Evolutionary conservation across 2,329 filamentous ascomycete genomes (phyloP).

Genomic region (Pseudogymnoascus verrucosus): DNA sequence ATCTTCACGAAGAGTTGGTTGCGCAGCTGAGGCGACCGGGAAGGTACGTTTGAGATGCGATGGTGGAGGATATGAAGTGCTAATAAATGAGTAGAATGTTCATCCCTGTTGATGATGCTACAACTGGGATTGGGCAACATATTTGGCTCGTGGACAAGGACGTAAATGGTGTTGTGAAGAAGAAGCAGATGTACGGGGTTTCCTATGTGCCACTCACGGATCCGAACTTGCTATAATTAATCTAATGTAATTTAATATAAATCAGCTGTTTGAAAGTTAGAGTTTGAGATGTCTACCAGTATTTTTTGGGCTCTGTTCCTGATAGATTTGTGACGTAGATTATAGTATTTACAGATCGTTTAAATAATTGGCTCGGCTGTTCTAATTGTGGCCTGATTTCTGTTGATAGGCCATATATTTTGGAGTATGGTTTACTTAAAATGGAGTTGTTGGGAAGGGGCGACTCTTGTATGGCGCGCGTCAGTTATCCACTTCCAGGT

Average conservation of each 20-base stretch:
- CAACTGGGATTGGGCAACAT: constrained; percentile 44
- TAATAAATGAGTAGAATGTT: constrained; percentile 48
- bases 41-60: constrained; percentile 32
- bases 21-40: constrained; percentile 74
- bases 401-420: background rate
- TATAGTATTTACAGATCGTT: background rate
- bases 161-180: constrained; percentile 50
- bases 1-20: constrained; percentile 64
- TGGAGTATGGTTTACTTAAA: background rate
- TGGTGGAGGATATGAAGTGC: background rate
- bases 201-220: constrained; percentile 72
- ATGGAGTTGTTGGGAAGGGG: background rate
- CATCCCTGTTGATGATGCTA: constrained; percentile 60
- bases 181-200: constrained; percentile 59
- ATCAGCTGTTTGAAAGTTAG: background rate
- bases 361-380: background rate
- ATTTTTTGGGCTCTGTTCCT: background rate
- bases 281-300: background rate
- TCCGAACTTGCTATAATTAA: constrained; percentile 29
- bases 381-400: background rate
- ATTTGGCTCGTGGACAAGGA: constrained; percentile 72
- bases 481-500: background rate
- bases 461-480: background rate
- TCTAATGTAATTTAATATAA: background rate
- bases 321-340: background rate